These are phyloP conservation scores for Sporodiniella umbellata DNA, from an alignment of 371 early-diverging fungal species.

Conservation along the genomic window DNA sequence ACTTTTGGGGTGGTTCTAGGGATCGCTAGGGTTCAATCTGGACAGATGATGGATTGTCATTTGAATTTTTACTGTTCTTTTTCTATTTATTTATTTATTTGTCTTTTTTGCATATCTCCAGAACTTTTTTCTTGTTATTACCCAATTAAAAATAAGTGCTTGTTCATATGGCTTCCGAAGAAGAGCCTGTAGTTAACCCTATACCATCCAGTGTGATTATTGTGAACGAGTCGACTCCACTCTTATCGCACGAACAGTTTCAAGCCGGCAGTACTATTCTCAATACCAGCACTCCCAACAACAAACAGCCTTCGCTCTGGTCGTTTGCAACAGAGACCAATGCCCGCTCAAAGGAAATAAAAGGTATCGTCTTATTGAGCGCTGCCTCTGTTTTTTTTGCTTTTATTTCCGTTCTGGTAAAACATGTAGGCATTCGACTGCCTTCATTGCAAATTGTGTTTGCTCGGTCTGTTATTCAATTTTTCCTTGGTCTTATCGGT, in stretches of 20 bases:
- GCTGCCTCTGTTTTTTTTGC: slow-evolving; percentile 70
- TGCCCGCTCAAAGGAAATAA: slow-evolving; percentile 9
- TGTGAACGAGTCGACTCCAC: slow-evolving; percentile 22
- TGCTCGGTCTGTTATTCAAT: slow-evolving; percentile 67
- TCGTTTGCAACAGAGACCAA: slow-evolving; percentile 3
- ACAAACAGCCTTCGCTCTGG: slow-evolving; percentile 5
- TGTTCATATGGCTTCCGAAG: neutral
- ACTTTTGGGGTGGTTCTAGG: neutral
- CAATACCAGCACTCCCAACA: neutral
- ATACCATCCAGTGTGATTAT: slow-evolving; percentile 24
- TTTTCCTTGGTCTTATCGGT: slow-evolving; percentile 45
- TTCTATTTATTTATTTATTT: neutral
- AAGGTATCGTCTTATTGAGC: slow-evolving; percentile 48
- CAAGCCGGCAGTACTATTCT: neutral
- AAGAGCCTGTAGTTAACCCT: slow-evolving; percentile 4
- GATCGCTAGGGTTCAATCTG: neutral
- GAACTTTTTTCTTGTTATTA: too few relatives aligned
- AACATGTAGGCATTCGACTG: slow-evolving; percentile 43
- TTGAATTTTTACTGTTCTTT: neutral
- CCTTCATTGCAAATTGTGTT: slow-evolving; percentile 70
- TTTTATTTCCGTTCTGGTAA: slow-evolving; percentile 66
- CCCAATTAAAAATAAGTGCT: too few relatives aligned
- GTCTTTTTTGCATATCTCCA: too few relatives aligned
- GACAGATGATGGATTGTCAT: neutral
- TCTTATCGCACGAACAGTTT: slow-evolving; percentile 9